phyloP scores from a whole-genome alignment of 2,329 filamentous ascomycete species.

The Cladosporium sp. region DNA sequence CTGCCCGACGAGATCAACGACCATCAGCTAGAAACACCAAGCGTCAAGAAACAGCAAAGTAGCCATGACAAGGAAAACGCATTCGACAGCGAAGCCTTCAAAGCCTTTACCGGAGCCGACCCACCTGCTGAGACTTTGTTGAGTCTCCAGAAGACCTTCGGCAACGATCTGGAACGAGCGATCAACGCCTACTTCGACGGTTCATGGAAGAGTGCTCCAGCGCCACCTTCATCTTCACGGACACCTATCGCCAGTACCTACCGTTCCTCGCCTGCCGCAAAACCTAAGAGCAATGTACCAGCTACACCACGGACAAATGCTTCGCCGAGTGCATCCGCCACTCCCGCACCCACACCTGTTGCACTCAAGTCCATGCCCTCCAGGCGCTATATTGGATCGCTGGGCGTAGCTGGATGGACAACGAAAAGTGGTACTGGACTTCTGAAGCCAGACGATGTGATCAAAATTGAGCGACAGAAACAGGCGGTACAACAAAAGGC shows the following conservation, averaged over 20 bases:
- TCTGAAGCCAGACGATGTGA: conserved; percentile 76
- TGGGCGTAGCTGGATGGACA: conserved; percentile 89
- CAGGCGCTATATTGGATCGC: conserved; percentile 81
- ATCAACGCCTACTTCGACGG: conserved; percentile 68
- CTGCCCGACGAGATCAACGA: conserved; percentile 38
- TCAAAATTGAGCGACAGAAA: conserved; percentile 84
- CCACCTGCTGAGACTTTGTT: conserved; percentile 49
- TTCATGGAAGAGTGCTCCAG: conserved; percentile 54
- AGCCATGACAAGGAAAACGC: conserved; percentile 32
- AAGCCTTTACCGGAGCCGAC: conserved; percentile 59
- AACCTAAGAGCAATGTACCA: conserved; percentile 14
- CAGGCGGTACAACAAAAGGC: conserved; percentile 59
- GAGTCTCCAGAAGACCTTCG: conserved; percentile 53
- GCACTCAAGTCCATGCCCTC: conserved; percentile 50
- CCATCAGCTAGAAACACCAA: conserved; percentile 31
- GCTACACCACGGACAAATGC: conserved; percentile 14
- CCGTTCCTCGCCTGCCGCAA: conserved; percentile 2
- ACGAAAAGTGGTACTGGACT: conserved; percentile 78
- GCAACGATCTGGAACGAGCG: conserved; percentile 59
- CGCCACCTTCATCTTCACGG: conserved; percentile 25
- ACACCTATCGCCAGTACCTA: conserved; percentile 19
- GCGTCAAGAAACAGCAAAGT: conserved; percentile 2
- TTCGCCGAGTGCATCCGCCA: neutral
- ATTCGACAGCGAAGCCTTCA: conserved; percentile 60
- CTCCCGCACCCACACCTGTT: neutral